Evolutionary conservation across 2,329 filamentous ascomycete species (phyloP).

Genomic region (Colletotrichum chrysophilum): DNA sequence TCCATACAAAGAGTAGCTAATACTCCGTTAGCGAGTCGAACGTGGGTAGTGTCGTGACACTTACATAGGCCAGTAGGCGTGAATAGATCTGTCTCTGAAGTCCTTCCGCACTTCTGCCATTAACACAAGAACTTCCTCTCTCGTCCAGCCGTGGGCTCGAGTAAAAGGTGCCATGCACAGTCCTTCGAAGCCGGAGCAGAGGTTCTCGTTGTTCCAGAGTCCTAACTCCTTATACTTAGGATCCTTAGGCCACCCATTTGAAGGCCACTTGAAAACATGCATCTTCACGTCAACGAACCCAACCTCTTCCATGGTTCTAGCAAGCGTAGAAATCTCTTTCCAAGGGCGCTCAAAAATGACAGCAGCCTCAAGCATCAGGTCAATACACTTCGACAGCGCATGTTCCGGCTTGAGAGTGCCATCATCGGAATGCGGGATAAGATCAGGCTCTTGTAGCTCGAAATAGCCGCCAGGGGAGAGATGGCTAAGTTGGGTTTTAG

Average conservation of each 20-base stretch:
- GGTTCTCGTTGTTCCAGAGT: constrained; percentile 22
- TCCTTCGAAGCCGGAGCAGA: constrained; percentile 33
- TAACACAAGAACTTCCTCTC: constrained; percentile 33
- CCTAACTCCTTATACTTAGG: constrained; percentile 33
- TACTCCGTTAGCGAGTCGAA: neutral
- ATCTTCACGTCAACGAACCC: constrained; percentile 36
- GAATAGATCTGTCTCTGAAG: constrained; percentile 31
- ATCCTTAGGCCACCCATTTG: constrained; percentile 34
- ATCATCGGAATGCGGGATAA: constrained; percentile 45
- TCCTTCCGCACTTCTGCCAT: constrained; percentile 34
- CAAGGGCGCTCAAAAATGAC: constrained; percentile 29
- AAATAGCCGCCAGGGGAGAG: constrained; percentile 53
- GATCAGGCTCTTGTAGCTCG: constrained; percentile 47
- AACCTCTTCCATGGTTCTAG: constrained; percentile 26
- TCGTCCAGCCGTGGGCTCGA: constrained; percentile 32
- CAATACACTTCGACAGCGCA: constrained; percentile 26
- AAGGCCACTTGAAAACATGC: constrained; percentile 32
- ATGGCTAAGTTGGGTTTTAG: constrained; percentile 37
- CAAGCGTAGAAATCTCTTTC: constrained; percentile 24
- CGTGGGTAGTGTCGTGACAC: too few relatives aligned
- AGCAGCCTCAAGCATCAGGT: constrained; percentile 3
- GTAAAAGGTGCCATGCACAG: constrained; percentile 39
- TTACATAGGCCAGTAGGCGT: constrained; percentile 32
- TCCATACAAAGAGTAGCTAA: neutral
- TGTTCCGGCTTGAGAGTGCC: constrained; percentile 30